Evolutionary conservation across 768 basidiomycete species (phyloP).

Genomic region (Kwoniella newhampshirensis): DNA sequence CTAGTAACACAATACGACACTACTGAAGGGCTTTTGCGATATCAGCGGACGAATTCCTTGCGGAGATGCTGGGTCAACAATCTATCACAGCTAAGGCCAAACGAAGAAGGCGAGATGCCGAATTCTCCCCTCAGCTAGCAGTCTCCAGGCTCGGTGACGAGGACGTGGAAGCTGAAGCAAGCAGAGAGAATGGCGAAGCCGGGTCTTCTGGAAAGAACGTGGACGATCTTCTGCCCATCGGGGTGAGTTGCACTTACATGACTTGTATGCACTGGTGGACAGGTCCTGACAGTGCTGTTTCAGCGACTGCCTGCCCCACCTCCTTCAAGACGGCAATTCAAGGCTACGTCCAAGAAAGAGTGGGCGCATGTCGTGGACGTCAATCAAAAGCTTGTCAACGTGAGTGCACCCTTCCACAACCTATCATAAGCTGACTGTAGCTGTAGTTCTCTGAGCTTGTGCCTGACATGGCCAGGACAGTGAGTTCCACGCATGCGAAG

Average conservation of each 20-base stretch:
- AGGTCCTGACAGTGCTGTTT: neutral
- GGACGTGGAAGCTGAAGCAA: slow-evolving; percentile 20
- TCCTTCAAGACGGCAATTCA: slow-evolving; percentile 38
- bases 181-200: slow-evolving; percentile 57
- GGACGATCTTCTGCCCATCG: slow-evolving; percentile 70
- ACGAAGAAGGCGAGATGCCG: slow-evolving; percentile 42
- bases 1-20: too few species aligned
- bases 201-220: slow-evolving; percentile 59
- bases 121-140: slow-evolving; percentile 33
- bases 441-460: slow-evolving; percentile 69
- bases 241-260: slow-evolving; percentile 50
- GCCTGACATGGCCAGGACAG: slow-evolving; percentile 93
- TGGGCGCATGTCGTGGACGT: slow-evolving; percentile 98
- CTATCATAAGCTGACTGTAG: neutral
- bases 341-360: slow-evolving; percentile 67
- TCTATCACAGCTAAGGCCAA: slow-evolving; percentile 46
- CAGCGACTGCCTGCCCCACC: slow-evolving; percentile 49
- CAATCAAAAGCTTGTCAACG: slow-evolving; percentile 78
- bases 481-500: slow-evolving; percentile 46
- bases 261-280: too few species aligned
- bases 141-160: slow-evolving; percentile 35
- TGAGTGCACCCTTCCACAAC: slow-evolving; percentile 19
- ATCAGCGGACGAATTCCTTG: slow-evolving; percentile 47
- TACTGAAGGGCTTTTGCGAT: neutral
- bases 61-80: slow-evolving; percentile 39